Percentiles rank a stretch among this genome's conserved stretches.
Evolutionary conservation across 129 eudicot species (phyloP).

Genomic region (Silybum marianum): DNA sequence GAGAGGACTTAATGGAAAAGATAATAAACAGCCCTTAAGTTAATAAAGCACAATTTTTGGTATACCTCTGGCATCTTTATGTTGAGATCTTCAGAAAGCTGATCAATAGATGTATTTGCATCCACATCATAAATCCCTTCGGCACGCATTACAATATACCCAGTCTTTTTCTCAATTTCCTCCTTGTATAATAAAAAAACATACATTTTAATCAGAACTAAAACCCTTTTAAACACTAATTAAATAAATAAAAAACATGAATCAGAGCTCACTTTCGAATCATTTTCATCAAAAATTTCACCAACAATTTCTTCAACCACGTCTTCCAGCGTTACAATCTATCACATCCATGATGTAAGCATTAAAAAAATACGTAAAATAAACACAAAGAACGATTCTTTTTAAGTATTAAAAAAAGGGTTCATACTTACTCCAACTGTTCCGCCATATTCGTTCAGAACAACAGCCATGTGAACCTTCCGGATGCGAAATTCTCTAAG

Average conservation of each 20-base stretch:
- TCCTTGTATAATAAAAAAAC: constrained; percentile 43
- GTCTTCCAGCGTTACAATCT: constrained; percentile 95
- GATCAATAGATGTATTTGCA: constrained; percentile 94
- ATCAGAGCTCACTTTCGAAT: constrained; percentile 71
- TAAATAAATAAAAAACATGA: not conserved
- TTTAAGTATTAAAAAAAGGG: not conserved
- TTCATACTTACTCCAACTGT: constrained; percentile 82
- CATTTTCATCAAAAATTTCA: constrained; percentile 97
- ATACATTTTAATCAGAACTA: not conserved
- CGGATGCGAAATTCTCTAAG: constrained; percentile 99
- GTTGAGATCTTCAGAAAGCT: constrained; percentile 92
- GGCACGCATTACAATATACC: constrained; percentile 93
- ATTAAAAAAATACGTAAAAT: not conserved
- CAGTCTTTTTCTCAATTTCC: constrained; percentile 94
- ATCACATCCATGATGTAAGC: constrained; percentile 31
- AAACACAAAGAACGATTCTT: not conserved
- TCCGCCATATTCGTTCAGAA: constrained; percentile 97
- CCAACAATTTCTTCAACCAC: constrained; percentile 99
- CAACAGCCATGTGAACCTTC: constrained; percentile 99
- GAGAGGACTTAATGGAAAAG: not conserved
- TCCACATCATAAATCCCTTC: constrained; percentile 95
- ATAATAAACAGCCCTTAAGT: not conserved
- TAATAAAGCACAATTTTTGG: not conserved
- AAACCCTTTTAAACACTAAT: not conserved
- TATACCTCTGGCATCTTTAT: constrained; percentile 93